A percentile compares a stretch with the other conserved stretches of the same genome.
phyloP scores from a whole-genome alignment of 805 yeast species.

The Metschnikowia corniflorae region DNA sequence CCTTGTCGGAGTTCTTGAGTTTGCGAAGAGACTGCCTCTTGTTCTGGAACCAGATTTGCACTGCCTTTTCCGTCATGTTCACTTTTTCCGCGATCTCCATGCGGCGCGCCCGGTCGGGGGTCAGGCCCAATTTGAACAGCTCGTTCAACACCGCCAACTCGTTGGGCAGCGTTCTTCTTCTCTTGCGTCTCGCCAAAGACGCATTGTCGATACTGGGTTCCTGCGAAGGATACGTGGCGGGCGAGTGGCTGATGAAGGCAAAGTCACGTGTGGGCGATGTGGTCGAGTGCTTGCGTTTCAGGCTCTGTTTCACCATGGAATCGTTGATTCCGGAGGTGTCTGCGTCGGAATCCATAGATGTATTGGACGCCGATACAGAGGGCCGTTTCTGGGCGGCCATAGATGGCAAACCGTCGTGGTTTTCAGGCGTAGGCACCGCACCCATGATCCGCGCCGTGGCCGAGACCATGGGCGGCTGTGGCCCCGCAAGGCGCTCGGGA shows the following conservation, averaged over 20 bases:
- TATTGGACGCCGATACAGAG: neutral
- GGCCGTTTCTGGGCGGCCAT: neutral
- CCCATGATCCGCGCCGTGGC: neutral
- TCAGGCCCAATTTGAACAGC: constrained; percentile 72
- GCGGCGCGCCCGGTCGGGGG: constrained; percentile 78
- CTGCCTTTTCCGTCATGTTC: constrained; percentile 95
- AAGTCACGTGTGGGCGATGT: constrained; percentile 32
- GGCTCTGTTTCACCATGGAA: constrained; percentile 13
- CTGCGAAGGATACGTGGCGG: constrained; percentile 76
- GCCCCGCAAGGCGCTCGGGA: neutral
- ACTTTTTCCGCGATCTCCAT: constrained; percentile 75
- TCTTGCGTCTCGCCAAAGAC: constrained; percentile 88
- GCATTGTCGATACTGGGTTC: constrained; percentile 87
- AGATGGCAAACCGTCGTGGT: neutral
- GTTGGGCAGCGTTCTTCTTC: constrained; percentile 90
- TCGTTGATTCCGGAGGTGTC: constrained; percentile 10
- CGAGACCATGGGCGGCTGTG: no score
- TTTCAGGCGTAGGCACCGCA: constrained; percentile 1
- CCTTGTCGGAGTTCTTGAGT: constrained; percentile 34
- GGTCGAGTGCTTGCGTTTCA: constrained; percentile 25
- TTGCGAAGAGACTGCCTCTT: constrained; percentile 79
- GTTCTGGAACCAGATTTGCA: constrained; percentile 98
- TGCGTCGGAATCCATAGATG: constrained; percentile 13
- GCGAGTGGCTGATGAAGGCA: constrained; percentile 93
- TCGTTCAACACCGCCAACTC: constrained; percentile 78